phyloP scores from a whole-genome alignment of 345 rosid genomes.

The Populus simonii region DNA sequence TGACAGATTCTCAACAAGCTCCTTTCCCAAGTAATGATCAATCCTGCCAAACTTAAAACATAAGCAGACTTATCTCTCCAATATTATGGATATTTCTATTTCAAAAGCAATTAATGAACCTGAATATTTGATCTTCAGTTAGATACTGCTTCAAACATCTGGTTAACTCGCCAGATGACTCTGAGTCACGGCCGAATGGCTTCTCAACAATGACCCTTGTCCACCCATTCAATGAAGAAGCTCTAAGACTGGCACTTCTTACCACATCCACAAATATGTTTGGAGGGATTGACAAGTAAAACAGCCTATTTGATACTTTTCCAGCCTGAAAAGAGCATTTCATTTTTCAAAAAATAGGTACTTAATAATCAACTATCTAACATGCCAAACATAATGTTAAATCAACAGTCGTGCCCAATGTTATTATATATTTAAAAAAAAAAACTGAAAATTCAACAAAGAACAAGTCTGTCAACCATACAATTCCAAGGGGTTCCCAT shows the following conservation, averaged over 20 bases:
- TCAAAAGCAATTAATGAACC: conserved; percentile 35
- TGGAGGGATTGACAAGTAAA: conserved; percentile 86
- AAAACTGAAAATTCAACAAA: too few relatives aligned
- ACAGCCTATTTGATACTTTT: conserved; percentile 66
- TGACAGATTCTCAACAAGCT: conserved; percentile 88
- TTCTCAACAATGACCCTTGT: conserved; percentile 89
- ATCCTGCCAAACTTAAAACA: conserved; percentile 43
- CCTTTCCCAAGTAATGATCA: conserved; percentile 90
- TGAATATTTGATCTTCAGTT: conserved; percentile 80
- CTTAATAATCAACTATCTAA: background rate
- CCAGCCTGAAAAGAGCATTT: conserved; percentile 46
- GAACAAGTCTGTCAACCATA: too few relatives aligned
- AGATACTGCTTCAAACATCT: conserved; percentile 73
- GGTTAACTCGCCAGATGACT: conserved; percentile 76
- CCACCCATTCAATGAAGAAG: conserved; percentile 78
- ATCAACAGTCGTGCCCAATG: background rate
- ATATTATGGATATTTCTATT: background rate
- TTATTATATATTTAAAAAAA: too few relatives aligned
- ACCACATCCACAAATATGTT: conserved; percentile 82
- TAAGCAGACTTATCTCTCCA: background rate
- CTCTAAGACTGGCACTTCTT: conserved; percentile 66
- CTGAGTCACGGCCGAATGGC: conserved; percentile 88
- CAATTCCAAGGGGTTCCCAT: too few relatives aligned
- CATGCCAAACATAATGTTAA: background rate
- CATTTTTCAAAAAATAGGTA: background rate